Conservation (phyloP, 331 rosid species). For the Cucumis variabilis region DNA sequence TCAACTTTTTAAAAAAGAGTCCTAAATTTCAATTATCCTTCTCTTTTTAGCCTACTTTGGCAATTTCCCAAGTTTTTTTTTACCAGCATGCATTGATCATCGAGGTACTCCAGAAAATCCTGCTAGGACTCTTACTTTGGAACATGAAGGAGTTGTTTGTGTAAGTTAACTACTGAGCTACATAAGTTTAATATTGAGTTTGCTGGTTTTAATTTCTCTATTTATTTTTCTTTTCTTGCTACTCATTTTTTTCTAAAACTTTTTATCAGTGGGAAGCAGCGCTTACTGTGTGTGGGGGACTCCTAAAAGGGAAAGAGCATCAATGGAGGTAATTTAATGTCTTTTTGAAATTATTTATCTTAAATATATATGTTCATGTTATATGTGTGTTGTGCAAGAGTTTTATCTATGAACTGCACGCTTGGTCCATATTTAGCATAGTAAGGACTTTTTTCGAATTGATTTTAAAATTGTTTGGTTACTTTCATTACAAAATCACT, state of each 20-base stretch:
- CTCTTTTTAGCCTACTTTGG: no score
- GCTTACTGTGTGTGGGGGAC: slow-evolving; percentile 84
- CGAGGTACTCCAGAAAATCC: slow-evolving; percentile 94
- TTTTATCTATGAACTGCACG: background rate
- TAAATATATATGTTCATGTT: background rate
- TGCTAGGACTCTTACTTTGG: slow-evolving; percentile 92
- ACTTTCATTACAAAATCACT: background rate
- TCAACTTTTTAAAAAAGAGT: no score
- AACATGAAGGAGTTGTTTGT: slow-evolving; percentile 75
- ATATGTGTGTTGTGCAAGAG: background rate
- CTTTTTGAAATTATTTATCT: background rate
- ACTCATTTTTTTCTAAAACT: slow-evolving; percentile 8
- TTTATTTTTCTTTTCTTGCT: background rate
- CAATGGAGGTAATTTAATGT: slow-evolving; percentile 76
- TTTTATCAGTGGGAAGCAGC: slow-evolving; percentile 92
- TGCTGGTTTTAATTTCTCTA: background rate
- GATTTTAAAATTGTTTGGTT: background rate
- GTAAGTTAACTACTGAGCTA: slow-evolving; percentile 50
- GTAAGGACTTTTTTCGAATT: background rate
- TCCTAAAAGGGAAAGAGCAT: slow-evolving; percentile 75
- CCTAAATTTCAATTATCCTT: no score
- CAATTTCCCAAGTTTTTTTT: no score
- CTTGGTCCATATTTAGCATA: no score
- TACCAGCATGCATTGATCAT: slow-evolving; percentile 92
- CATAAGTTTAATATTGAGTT: background rate